phyloP scores from a whole-genome alignment of 495 filamentous ascomycete species.

The Penicillium samsonianum region DNA sequence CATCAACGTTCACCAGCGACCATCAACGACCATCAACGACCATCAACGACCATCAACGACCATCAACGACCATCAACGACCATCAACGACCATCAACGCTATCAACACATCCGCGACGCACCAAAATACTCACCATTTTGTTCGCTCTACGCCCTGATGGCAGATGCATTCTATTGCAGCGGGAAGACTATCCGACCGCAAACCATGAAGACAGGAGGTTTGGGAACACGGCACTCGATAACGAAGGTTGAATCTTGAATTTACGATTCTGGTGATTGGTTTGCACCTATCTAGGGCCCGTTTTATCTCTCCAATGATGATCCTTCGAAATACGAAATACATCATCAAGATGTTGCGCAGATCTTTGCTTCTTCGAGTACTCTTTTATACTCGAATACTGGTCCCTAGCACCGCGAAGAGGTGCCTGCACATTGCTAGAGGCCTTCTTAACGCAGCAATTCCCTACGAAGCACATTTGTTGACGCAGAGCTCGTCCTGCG shows the following conservation, averaged over 20 bases:
- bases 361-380: no score
- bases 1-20: no score
- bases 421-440: constrained; percentile 7
- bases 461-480: no score
- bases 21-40: no score
- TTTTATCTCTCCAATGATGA: constrained; percentile 4
- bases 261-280: constrained; percentile 1
- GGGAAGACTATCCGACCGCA: no score
- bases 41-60: neutral
- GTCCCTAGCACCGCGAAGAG: constrained; percentile 6
- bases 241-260: neutral
- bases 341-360: neutral
- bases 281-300: constrained; percentile 5
- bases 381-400: constrained; percentile 9
- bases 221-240: neutral
- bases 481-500: no score
- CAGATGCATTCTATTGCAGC: neutral
- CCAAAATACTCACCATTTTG: neutral
- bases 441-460: no score
- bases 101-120: constrained; percentile 2
- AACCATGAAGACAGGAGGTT: neutral
- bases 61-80: no score
- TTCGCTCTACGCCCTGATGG: neutral
- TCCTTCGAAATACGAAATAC: constrained; percentile 2
- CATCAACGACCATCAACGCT: no score